Conservation (phyloP, 2,329 filamentous ascomycete genomes). For the Macroventuria anomochaeta region DNA sequence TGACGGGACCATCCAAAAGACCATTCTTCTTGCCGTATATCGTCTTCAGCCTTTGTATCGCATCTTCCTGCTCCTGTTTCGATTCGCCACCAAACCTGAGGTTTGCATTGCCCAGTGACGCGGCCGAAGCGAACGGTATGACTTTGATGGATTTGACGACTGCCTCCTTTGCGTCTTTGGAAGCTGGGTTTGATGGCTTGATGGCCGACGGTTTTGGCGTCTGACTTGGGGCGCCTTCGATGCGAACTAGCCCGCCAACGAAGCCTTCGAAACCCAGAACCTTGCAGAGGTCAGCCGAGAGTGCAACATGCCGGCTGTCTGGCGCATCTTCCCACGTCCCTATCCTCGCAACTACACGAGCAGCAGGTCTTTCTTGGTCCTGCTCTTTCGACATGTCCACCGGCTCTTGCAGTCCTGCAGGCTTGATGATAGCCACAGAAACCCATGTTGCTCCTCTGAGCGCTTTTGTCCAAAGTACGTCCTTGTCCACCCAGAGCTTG, state of each 20-base stretch:
- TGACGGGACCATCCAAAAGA: constrained; percentile 82
- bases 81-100: constrained; percentile 89
- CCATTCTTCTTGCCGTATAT: constrained; percentile 71
- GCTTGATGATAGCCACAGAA: constrained; percentile 83
- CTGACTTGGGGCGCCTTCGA: constrained; percentile 80
- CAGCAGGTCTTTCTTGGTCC: constrained; percentile 63
- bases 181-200: constrained; percentile 30
- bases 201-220: constrained; percentile 67
- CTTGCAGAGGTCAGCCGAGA: constrained; percentile 79
- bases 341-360: constrained; percentile 77
- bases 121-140: constrained; percentile 73
- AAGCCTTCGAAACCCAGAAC: constrained; percentile 74
- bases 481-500: constrained; percentile 83
- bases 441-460: constrained; percentile 80
- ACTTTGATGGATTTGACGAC: constrained; percentile 74
- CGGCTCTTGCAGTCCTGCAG: constrained; percentile 75
- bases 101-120: constrained; percentile 65
- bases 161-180: constrained; percentile 52
- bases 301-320: constrained; percentile 76
- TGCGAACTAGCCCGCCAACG: constrained; percentile 84
- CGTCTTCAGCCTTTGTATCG: constrained; percentile 71
- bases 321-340: constrained; percentile 85
- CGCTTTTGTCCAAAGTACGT: constrained; percentile 73
- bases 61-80: constrained; percentile 80
- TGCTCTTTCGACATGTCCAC: constrained; percentile 74